Base-by-base conservation (phyloP, 192 early-diverging fungal species). In the Thamnidium elegans region DNA sequence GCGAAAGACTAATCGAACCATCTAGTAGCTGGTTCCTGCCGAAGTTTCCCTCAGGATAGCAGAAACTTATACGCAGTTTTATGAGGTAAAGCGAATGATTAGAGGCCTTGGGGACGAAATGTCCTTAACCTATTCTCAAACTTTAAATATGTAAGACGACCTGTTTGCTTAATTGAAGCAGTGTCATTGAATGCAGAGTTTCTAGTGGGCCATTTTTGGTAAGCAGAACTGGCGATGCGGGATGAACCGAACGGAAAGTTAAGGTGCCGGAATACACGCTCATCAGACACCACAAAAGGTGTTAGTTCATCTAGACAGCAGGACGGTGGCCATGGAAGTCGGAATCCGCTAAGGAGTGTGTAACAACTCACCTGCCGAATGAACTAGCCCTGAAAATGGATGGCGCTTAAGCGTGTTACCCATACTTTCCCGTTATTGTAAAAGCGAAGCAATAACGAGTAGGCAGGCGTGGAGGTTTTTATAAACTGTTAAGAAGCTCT, bases 171-270 rank as follows among this genome's bases (percentile, higher is more conserved):
- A 69, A 85, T 72, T 89, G 83, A 87, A 82, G 79, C 69, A 71
- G 54, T 78, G 75, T 65, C 70, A 70, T 78, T 69, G 83, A 85
- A 89, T 90, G 81, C 58, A 85, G 81, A 88, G 86, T 85, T 85
- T 88, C 86, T 87, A 86, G 89, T 90, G 86, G 87, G 89, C 88
- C 87, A 86, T 89, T 89, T 69, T 90, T 90, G 86, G 86, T 88
- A 89, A 88, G 86, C 89, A 88, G 86, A 91, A 88, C 87, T 89
- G 86, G 87, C 81, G 85, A 89, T 87, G 85, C 85, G 84, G 87
- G 87, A 88, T 88, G 89, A 90, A 90, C 87, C 86, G 81, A 87
- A 87, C 85, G 81, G 72, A 68, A 79, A 80, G 85, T 87, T 85
- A 88, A 87, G 84, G 81, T 79, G 84, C 58, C 58, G 58, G 58